Base-by-base conservation (phyloP, 163 green algal genomes). In the Scenedesmus sp. region DNA sequence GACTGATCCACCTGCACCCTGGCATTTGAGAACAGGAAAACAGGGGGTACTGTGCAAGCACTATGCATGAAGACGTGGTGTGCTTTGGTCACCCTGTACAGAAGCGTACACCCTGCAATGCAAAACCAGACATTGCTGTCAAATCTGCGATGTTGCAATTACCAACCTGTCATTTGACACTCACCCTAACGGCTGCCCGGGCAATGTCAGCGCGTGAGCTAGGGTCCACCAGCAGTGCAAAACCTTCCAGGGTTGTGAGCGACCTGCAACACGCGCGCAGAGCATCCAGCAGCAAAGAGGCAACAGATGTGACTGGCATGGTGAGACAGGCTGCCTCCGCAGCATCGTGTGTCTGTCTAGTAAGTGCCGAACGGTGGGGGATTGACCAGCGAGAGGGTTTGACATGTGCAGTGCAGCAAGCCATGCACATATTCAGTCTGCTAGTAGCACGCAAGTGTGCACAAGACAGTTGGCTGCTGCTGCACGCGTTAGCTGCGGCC, bases 171-270 rank as follows among this genome's bases (percentile, higher is more conserved):
- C 0, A 52, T 46, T 46, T 0, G 34, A 46, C 26, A 4, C 73
- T 85, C 55, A 91, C 73, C 70, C 52, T 85, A 16, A 87, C 77
- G 16, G 88, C 88, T 60, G 74, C 52, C 3, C n/a, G n/a, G n/a
- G 76, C 59, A 16, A 91, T 77, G 76, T 20, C 23, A 18, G 18
- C 1, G 3, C 60, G 54, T 23, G 59, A 56, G 46, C 89, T 84
- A 18, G 93, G 92, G 81, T 97, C 96, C 23, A 92, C 96, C 23
- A 89, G 52, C 57, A 96, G 70, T 0, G 94, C 96, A 79, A 97
- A 94, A 57, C 96, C 96, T 88, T 97, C 96, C 15, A 97, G 94
- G 3, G 94, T 96, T 8, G 92, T 93, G 34, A 97, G 90, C 10
- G 94, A 95, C 10, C 70, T 79, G 70, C 2, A 2, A 6, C 70